phyloP scores from a whole-genome alignment of 2,329 filamentous ascomycete species.

The Hypocreales sp. region DNA sequence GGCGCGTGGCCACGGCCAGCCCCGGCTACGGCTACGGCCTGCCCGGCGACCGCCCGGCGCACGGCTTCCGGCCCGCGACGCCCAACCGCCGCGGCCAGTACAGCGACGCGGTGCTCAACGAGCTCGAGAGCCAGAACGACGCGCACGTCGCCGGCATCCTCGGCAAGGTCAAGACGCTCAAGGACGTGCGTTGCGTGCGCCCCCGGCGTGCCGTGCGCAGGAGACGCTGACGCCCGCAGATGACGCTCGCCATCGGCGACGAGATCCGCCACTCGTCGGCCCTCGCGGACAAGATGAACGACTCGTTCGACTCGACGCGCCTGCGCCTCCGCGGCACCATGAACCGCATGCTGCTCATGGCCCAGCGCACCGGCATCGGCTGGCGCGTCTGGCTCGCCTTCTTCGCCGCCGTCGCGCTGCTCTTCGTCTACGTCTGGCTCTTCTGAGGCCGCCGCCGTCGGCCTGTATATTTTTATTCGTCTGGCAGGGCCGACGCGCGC shows the following conservation, averaged over 20 bases:
- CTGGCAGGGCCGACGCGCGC: not conserved
- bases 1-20: conserved; percentile 15
- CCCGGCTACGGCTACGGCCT: conserved; percentile 13
- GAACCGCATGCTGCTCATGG: conserved; percentile 95
- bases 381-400: conserved; percentile 92
- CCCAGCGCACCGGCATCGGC: conserved; percentile 79
- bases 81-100: conserved; percentile 78
- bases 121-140: conserved; percentile 93
- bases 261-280: conserved; percentile 85
- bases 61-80: conserved; percentile 49
- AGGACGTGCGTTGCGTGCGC: conserved; percentile 62
- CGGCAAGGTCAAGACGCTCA: conserved; percentile 77
- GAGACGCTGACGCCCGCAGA: too few species aligned
- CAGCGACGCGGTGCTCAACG: conserved; percentile 77
- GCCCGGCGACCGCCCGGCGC: conserved; percentile 7
- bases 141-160: conserved; percentile 78
- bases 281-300: conserved; percentile 90
- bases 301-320: conserved; percentile 76
- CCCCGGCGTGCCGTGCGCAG: too few species aligned
- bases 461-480: not conserved
- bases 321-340: conserved; percentile 77
- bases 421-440: conserved; percentile 91
- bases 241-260: conserved; percentile 85
- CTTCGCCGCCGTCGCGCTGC: conserved; percentile 63
- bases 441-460: conserved; percentile 34